These are phyloP conservation scores for Phytophthora brassicae DNA, from an alignment of 352 stramenopile species.

Conservation along the genomic window DNA sequence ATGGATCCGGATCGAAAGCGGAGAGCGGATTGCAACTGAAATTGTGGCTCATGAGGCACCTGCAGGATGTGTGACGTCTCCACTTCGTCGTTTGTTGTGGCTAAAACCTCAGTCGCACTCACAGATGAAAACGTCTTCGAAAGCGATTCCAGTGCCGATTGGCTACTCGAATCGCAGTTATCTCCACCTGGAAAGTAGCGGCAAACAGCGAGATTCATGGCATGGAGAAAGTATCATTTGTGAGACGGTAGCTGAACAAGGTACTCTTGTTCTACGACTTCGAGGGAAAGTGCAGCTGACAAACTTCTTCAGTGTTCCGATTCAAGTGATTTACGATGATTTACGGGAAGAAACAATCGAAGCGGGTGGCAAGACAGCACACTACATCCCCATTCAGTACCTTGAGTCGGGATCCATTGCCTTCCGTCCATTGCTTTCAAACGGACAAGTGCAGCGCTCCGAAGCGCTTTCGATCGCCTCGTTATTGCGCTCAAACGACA, in stretches of 20 bases:
- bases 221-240: slow-evolving; percentile 83
- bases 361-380: slow-evolving; percentile 43
- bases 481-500: slow-evolving; percentile 50
- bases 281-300: slow-evolving; percentile 78
- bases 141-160: slow-evolving; percentile 85
- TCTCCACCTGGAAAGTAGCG: slow-evolving; percentile 73
- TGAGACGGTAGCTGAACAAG: slow-evolving; percentile 84
- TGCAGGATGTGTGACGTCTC: slow-evolving; percentile 78
- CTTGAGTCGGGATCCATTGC: slow-evolving; percentile 69
- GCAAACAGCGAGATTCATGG: slow-evolving; percentile 62
- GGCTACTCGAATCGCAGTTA: slow-evolving; percentile 87
- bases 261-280: slow-evolving; percentile 77
- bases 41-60: slow-evolving; percentile 85
- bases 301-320: slow-evolving; percentile 71
- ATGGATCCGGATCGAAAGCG: slow-evolving; percentile 69
- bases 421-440: slow-evolving; percentile 63
- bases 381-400: slow-evolving; percentile 85
- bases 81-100: slow-evolving; percentile 73
- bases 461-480: slow-evolving; percentile 57
- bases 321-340: slow-evolving; percentile 81
- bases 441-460: slow-evolving; percentile 64
- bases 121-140: slow-evolving; percentile 39
- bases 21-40: slow-evolving; percentile 65
- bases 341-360: slow-evolving; percentile 54
- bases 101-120: slow-evolving; percentile 68